phyloP scores from a whole-genome alignment of 2,329 filamentous ascomycete genomes.

The Fusarium mexicanum region DNA sequence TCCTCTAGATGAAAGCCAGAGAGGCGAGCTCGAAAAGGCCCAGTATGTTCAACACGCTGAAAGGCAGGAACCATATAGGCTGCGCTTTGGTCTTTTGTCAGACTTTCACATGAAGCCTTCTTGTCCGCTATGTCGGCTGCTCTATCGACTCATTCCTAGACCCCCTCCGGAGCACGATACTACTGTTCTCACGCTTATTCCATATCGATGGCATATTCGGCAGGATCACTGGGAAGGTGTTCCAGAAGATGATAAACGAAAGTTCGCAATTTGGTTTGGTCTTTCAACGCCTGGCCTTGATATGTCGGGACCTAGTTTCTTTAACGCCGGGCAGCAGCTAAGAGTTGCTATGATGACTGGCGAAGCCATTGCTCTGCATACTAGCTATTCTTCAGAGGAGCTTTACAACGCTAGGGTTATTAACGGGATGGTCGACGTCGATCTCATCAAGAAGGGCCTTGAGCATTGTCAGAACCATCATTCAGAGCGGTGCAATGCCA shows the following conservation, averaged over 20 bases:
- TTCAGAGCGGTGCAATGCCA: background rate
- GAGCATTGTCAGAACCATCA: background rate
- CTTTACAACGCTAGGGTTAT: background rate
- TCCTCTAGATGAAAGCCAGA: background rate
- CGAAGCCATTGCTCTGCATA: background rate
- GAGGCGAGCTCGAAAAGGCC: background rate
- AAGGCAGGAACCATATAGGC: background rate
- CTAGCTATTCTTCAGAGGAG: background rate
- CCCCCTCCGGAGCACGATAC: background rate
- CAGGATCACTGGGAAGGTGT: background rate
- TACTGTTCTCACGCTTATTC: background rate
- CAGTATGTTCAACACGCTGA: background rate
- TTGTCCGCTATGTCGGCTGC: background rate
- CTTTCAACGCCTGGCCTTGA: background rate
- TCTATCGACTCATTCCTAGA: background rate
- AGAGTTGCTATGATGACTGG: background rate
- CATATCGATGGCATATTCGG: background rate
- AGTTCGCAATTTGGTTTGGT: background rate
- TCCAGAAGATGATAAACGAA: background rate
- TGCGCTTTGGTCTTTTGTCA: background rate
- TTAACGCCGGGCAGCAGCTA: background rate
- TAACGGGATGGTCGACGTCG: background rate
- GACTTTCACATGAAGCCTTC: background rate
- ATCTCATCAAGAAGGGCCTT: background rate
- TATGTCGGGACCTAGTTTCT: background rate